Percentiles rank a stretch among this genome's conserved stretches.
Conservation (phyloP, 73 alveolate species). For the Diophrys appendiculata region DNA sequence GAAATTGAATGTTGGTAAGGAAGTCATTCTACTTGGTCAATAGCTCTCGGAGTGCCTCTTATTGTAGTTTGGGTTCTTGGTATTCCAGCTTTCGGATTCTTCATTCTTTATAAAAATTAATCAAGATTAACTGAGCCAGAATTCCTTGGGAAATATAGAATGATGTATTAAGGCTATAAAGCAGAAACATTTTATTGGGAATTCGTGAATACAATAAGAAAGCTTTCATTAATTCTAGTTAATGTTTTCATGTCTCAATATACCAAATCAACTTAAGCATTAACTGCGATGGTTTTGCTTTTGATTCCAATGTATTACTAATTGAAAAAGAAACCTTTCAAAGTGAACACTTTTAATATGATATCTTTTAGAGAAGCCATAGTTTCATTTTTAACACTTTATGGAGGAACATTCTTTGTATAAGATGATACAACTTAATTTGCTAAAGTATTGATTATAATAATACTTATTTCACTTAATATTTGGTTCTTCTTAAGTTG, state of each 20-base stretch:
- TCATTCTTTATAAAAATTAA: background rate
- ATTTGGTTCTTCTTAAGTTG: too few relatives aligned
- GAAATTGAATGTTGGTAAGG: slow-evolving; percentile 7
- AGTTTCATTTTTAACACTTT: too few relatives aligned
- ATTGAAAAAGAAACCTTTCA: too few relatives aligned
- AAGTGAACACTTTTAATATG: too few relatives aligned
- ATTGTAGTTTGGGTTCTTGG: slow-evolving; percentile 22
- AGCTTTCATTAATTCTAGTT: background rate
- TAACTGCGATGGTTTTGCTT: too few relatives aligned
- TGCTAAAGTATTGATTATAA: too few relatives aligned
- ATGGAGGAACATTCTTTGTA: too few relatives aligned
- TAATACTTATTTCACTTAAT: too few relatives aligned
- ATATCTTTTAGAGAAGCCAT: too few relatives aligned
- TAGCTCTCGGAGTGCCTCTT: slow-evolving; percentile 4
- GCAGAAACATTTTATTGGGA: slow-evolving; percentile 8
- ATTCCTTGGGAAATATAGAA: background rate
- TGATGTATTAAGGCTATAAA: slow-evolving; percentile 12
- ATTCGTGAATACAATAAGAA: background rate
- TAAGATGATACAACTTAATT: too few relatives aligned
- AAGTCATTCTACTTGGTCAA: background rate
- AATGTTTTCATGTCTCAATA: background rate
- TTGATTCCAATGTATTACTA: too few relatives aligned
- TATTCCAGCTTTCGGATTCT: slow-evolving; percentile 1
- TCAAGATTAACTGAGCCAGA: background rate
- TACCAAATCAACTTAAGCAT: too few relatives aligned